Conservation (phyloP, 2,329 filamentous ascomycete genomes). For the Mariannaea sp. region DNA sequence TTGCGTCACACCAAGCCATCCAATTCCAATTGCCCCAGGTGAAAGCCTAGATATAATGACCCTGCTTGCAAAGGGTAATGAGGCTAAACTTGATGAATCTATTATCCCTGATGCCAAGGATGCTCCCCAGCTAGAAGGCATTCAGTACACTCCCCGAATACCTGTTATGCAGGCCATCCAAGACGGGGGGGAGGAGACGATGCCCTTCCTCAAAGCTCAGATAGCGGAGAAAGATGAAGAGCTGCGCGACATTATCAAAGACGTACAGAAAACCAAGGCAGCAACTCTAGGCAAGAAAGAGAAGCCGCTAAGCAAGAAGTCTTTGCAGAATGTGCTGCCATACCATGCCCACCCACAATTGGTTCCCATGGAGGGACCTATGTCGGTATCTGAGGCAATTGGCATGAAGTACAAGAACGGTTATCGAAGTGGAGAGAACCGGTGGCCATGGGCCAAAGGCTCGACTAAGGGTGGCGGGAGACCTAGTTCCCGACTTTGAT, state of each 20-base stretch:
- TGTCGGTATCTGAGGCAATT: constrained; percentile 45
- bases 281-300: constrained; percentile 30
- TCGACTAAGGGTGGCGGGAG: constrained; percentile 32
- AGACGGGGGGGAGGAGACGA: constrained; percentile 50
- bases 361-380: constrained; percentile 43
- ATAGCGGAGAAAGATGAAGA: constrained; percentile 77
- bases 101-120: constrained; percentile 58
- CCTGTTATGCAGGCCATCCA: constrained; percentile 80
- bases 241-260: constrained; percentile 71
- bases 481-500: constrained; percentile 36
- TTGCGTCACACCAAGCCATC: constrained; percentile 89
- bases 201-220: constrained; percentile 80
- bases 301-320: constrained; percentile 32
- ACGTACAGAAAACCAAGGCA: constrained; percentile 50
- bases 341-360: constrained; percentile 43
- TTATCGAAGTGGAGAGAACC: constrained; percentile 31
- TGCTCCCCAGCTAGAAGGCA: constrained; percentile 64
- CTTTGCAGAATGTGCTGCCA: constrained; percentile 42
- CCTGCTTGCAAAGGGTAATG: constrained; percentile 74
- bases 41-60: constrained; percentile 82
- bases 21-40: constrained; percentile 76
- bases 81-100: constrained; percentile 70
- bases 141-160: constrained; percentile 70
- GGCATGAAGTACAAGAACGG: constrained; percentile 24
- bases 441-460: constrained; percentile 34